A percentile compares a stretch with the other conserved stretches of the same genome.
Evolutionary conservation across 305 asterid species (phyloP).

Genomic region (Fraxinus latifolia): DNA sequence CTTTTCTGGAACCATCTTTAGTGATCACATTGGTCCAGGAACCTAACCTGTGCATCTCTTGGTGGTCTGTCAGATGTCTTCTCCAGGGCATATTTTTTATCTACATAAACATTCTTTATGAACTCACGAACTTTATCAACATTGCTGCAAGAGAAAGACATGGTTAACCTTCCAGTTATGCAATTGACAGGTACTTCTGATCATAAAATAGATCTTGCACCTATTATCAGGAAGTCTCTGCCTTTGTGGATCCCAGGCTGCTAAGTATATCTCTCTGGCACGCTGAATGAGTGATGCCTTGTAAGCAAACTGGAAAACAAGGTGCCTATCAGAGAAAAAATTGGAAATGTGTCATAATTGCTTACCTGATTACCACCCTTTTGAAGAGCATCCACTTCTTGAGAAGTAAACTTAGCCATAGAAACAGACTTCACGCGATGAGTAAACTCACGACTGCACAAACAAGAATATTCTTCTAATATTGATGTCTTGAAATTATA

Average conservation of each 20-base stretch:
- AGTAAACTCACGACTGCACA: conserved; percentile 88
- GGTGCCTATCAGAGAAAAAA: conserved; percentile 2
- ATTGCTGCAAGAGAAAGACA: conserved; percentile 56
- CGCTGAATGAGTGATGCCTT: conserved; percentile 49
- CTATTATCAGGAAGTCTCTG: conserved; percentile 73
- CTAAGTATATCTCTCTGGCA: conserved; percentile 74
- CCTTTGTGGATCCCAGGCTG: conserved; percentile 69
- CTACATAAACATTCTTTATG: conserved; percentile 67
- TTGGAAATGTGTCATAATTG: conserved; percentile 15
- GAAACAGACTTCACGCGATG: conserved; percentile 97
- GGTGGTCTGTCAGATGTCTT: conserved; percentile 68
- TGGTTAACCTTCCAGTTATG: background rate
- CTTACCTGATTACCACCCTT: conserved; percentile 89
- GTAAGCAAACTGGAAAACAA: conserved; percentile 23
- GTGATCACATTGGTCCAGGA: conserved; percentile 21
- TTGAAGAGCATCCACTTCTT: conserved; percentile 93
- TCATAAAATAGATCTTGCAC: conserved; percentile 34
- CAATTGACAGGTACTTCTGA: background rate
- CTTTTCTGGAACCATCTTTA: conserved; percentile 3
- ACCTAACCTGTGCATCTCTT: conserved; percentile 69
- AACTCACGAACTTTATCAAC: conserved; percentile 75
- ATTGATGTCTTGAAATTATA: background rate
- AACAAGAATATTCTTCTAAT: conserved; percentile 16
- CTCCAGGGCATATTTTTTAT: conserved; percentile 51
- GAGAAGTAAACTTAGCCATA: conserved; percentile 85